These are phyloP conservation scores for Collybiopsis confluens DNA, from an alignment of 768 basidiomycete species.

Conservation along the genomic window DNA sequence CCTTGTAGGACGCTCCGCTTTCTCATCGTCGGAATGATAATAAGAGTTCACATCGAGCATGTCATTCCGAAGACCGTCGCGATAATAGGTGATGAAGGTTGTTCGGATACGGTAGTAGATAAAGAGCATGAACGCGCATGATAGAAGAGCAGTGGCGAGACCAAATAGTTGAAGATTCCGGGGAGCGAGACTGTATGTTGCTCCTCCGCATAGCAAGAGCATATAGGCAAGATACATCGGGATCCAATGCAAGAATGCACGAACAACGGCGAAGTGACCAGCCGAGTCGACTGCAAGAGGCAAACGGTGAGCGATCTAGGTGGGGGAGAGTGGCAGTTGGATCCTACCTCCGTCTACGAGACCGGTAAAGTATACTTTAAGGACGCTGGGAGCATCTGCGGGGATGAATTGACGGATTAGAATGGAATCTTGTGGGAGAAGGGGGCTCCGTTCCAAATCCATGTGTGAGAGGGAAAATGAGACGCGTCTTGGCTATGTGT, in stretches of 20 bases:
- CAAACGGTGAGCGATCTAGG: background rate
- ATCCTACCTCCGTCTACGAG: constrained; percentile 3
- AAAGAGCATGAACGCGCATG: background rate
- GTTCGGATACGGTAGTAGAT: constrained; percentile 6
- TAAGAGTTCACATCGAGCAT: constrained; percentile 1
- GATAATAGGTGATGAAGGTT: constrained; percentile 3
- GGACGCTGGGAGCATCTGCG: background rate
- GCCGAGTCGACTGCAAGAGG: background rate
- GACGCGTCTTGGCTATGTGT: constrained; percentile 1
- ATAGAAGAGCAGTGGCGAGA: background rate
- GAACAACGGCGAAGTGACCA: background rate
- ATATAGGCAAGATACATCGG: constrained; percentile 6
- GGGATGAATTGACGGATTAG: background rate
- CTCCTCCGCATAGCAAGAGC: background rate
- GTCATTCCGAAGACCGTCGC: background rate
- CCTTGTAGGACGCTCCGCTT: background rate
- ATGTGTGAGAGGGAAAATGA: background rate
- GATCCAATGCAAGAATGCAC: constrained; percentile 4
- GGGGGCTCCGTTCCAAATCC: background rate
- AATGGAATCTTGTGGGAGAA: background rate
- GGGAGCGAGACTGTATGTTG: background rate
- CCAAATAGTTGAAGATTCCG: background rate
- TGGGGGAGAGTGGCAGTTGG: background rate
- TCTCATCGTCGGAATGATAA: constrained; percentile 2
- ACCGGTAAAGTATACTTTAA: constrained; percentile 6